These are phyloP conservation scores for Suillus lakei DNA, from an alignment of 768 basidiomycete species.

Conservation along the genomic window DNA sequence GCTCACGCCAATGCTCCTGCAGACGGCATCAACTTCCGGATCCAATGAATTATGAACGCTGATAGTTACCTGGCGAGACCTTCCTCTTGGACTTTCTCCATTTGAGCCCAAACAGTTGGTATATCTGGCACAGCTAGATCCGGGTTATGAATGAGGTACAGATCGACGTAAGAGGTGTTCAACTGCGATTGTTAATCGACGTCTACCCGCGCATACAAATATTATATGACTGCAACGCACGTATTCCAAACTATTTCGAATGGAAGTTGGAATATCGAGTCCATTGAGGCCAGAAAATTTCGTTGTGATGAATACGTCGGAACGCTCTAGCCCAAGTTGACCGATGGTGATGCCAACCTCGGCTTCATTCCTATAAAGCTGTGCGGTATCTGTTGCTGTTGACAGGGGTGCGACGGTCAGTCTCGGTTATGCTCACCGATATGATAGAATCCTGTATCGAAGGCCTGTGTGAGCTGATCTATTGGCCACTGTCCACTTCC, in stretches of 20 bases:
- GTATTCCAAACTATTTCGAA: constrained; percentile 58
- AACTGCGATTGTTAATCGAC: constrained; percentile 44
- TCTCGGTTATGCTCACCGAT: constrained; percentile 47
- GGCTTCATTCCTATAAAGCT: constrained; percentile 60
- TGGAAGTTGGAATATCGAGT: constrained; percentile 57
- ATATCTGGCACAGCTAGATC: constrained; percentile 59
- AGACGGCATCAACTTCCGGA: background rate
- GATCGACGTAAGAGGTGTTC: constrained; percentile 66
- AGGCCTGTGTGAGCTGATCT: constrained; percentile 63
- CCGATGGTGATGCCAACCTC: constrained; percentile 45
- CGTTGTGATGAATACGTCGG: constrained; percentile 67
- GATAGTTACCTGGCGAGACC: constrained; percentile 58
- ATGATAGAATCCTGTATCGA: constrained; percentile 66
- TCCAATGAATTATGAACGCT: background rate
- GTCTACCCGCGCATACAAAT: background rate
- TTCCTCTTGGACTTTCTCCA: constrained; percentile 59
- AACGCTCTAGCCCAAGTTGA: constrained; percentile 58
- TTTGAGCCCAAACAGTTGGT: constrained; percentile 62
- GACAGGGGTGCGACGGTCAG: background rate
- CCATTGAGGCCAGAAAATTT: constrained; percentile 60
- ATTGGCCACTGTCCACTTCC: constrained; percentile 57
- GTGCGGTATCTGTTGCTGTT: constrained; percentile 55
- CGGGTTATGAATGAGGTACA: constrained; percentile 73
- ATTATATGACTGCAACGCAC: constrained; percentile 40
- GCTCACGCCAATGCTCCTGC: constrained; percentile 73